These are phyloP conservation scores for Citeromyces siamensis DNA, from an alignment of 1,139 yeast genomes.

Conservation along the genomic window DNA sequence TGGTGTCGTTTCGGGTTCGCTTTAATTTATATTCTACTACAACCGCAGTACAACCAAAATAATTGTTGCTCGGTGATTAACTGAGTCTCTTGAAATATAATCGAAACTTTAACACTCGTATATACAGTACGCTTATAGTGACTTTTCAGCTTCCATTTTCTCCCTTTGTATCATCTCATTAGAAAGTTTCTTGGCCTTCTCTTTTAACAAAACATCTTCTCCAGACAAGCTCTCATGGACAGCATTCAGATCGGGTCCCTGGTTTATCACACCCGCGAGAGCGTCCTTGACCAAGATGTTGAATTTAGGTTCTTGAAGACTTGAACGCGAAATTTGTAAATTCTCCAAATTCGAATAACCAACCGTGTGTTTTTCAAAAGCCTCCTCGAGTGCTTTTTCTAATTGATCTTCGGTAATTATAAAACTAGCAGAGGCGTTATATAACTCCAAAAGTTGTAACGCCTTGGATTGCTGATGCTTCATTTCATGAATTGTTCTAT, in stretches of 20 bases:
- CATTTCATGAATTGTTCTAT: conserved; percentile 32
- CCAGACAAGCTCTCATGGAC: conserved; percentile 4
- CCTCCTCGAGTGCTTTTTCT: conserved; percentile 40
- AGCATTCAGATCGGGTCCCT: conserved; percentile 3
- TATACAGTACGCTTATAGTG: not conserved
- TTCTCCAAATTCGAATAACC: conserved; percentile 1
- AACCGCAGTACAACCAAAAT: too few relatives aligned
- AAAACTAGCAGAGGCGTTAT: conserved; percentile 56
- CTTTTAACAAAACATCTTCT: not conserved
- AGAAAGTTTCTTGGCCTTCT: not conserved
- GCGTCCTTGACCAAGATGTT: not conserved
- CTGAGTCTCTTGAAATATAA: too few relatives aligned
- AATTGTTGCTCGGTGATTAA: too few relatives aligned
- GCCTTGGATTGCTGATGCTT: conserved; percentile 35
- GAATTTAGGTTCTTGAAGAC: conserved; percentile 2
- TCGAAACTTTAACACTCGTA: too few relatives aligned
- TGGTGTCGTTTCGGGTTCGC: too few relatives aligned
- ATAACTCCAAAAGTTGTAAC: conserved; percentile 47
- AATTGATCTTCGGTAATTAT: conserved; percentile 57
- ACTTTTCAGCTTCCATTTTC: not conserved
- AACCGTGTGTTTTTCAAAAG: conserved; percentile 2
- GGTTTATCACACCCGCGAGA: conserved; percentile 1
- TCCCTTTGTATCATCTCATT: conserved; percentile 1
- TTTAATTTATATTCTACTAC: too few relatives aligned
- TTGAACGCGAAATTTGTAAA: not conserved